Percentiles rank a stretch among this genome's conserved stretches.
Conservation (phyloP, 1,284 basidiomycete genomes). For the Earliella scabrosa region DNA sequence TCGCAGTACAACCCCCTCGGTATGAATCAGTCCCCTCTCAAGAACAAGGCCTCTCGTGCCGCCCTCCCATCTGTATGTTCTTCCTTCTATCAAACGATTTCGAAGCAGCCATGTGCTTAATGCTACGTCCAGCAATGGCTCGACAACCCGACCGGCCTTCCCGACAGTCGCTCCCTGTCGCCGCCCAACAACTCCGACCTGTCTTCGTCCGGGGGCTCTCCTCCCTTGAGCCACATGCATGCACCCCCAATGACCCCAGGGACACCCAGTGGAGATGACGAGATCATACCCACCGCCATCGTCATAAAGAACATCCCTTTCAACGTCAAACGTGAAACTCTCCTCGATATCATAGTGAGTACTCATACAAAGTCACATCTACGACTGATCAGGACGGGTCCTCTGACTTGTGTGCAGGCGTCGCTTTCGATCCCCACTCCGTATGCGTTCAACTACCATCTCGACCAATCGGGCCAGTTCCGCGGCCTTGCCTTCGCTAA, state of each 20-base stretch:
- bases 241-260: conserved; percentile 49
- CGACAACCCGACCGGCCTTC: conserved; percentile 53
- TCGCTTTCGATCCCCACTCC: conserved; percentile 95
- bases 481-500: conserved; percentile 99
- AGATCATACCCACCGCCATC: conserved; percentile 98
- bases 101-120: too few relatives aligned
- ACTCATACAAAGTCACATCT: conserved; percentile 27
- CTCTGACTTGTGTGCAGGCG: conserved; percentile 50
- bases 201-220: conserved; percentile 82
- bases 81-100: too few relatives aligned
- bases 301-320: conserved; percentile 99
- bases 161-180: conserved; percentile 79
- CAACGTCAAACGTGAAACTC: conserved; percentile 94
- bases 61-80: conserved; percentile 71
- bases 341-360: conserved; percentile 94
- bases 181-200: conserved; percentile 85
- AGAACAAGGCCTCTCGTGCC: conserved; percentile 69
- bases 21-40: conserved; percentile 69
- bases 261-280: conserved; percentile 73
- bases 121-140: conserved; percentile 71
- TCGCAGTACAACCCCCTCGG: conserved; percentile 65
- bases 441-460: conserved; percentile 99
- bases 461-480: conserved; percentile 94
- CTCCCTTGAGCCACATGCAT: conserved; percentile 62
- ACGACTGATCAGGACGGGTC: conserved; percentile 13